Evolutionary conservation across 805 yeast genomes (phyloP), one percentile per base, ranked within the genome.

Genomic region (Lachancea lanzarotensis): DNA sequence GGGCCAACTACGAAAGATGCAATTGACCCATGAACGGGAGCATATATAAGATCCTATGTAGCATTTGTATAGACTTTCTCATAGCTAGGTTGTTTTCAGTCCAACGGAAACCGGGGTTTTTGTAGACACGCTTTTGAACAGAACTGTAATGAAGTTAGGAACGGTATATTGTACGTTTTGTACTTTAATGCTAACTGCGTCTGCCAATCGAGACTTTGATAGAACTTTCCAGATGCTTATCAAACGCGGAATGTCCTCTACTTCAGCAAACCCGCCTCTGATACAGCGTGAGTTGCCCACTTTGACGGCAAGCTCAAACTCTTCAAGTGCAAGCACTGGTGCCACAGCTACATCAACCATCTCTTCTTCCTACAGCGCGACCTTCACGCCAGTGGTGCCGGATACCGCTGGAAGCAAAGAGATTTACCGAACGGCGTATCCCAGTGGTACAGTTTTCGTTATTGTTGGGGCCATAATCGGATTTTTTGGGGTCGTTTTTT

Each of bases 391-490:
- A 4, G 44, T 45, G 8, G 56, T 62, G 29, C 53, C 64, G 12
- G 40, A 49, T 18, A 46, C 59, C 5, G 47, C 46, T 10, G 49
- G 52, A 5, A 84, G 84, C 62, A 89, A 91, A 16, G 77, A 71
- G 53, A 69, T 84, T 17, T 56, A 69, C 22, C 61, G 69, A 29
- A 63, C 76, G 13, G 59, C 56, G 6, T 69, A 74, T 35, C 81
- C 83, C 1, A 72, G 74, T 40, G 95, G 93, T 2, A 81, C 91
- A 1, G 86, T 84, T 3, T 86, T 84, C 65, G 84, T 86, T 37
- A 83, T 83, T 0, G 80, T 84, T 47, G 95, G 93, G 2, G 71
- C 80, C 20, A 73, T 79, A 31, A 70, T 85, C 13, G 86, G 81
- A 0, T 75, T 78, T 27, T 61, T 81, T 2, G 59, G 76, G 15